Evolutionary conservation across 139 green algal species (phyloP).

Genomic region (Spirogloea muscicola): DNA sequence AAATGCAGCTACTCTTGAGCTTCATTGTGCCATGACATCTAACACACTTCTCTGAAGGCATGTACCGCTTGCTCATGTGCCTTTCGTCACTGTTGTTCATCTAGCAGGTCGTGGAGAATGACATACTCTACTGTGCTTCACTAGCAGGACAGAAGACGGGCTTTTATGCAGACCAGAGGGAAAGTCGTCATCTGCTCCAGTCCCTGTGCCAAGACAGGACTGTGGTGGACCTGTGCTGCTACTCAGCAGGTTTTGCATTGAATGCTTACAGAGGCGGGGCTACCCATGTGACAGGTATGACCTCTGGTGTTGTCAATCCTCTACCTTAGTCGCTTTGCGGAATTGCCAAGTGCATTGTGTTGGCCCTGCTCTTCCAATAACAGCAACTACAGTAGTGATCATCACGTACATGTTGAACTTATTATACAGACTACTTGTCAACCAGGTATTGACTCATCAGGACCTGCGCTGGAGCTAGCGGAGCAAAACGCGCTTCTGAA

Average conservation of each 20-base stretch:
- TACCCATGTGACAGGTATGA: constrained; percentile 50
- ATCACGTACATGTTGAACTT: too few species aligned
- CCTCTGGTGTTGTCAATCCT: too few species aligned
- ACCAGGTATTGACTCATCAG: constrained; percentile 28
- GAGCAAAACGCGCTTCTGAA: constrained; percentile 69
- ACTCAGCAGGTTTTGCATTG: constrained; percentile 61
- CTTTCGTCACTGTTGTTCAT: too few species aligned
- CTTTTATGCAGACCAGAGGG: constrained; percentile 64
- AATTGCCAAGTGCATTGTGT: too few species aligned
- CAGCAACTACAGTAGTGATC: too few species aligned
- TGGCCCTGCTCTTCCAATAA: too few species aligned
- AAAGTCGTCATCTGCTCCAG: constrained; percentile 67
- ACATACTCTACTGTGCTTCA: constrained; percentile 29
- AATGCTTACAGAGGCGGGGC: constrained; percentile 58
- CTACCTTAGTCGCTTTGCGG: too few species aligned
- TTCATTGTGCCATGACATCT: too few species aligned
- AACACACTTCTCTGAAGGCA: too few species aligned
- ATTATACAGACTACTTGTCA: too few species aligned
- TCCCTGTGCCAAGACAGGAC: constrained; percentile 52
- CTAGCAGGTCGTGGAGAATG: constrained; percentile 44
- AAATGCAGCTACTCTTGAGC: too few species aligned
- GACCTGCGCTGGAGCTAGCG: constrained; percentile 14
- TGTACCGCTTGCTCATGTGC: too few species aligned
- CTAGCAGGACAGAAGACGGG: constrained; percentile 48
- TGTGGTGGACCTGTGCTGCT: constrained; percentile 90